Conservation (phyloP, 257 asterid species). For the Solanum virginianum region DNA sequence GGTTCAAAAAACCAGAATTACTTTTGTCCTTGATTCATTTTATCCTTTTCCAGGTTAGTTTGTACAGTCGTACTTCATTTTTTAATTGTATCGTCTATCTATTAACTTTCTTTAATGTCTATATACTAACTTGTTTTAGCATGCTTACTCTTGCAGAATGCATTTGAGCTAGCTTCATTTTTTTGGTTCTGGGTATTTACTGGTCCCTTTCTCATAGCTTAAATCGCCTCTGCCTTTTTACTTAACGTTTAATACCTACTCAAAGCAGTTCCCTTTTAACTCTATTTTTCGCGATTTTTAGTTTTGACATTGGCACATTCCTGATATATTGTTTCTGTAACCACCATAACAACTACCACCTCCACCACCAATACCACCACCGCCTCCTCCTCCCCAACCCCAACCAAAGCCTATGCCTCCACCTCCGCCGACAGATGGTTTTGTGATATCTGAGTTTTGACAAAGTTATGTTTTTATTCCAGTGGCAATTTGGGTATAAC, state of each 20-base stretch:
- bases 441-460: conserved; percentile 7
- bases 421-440: too few relatives aligned
- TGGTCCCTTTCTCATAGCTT: background rate
- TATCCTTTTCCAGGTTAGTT: conserved; percentile 85
- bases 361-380: too few relatives aligned
- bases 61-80: background rate
- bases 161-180: conserved; percentile 88
- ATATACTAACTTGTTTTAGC: background rate
- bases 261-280: background rate
- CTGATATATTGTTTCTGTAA: background rate
- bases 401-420: too few relatives aligned
- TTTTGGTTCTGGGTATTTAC: conserved; percentile 97
- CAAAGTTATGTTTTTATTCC: conserved; percentile 10
- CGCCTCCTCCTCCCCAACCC: too few relatives aligned
- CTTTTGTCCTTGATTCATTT: conserved; percentile 75
- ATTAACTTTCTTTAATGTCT: background rate
- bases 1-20: conserved; percentile 91
- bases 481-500: conserved; percentile 97
- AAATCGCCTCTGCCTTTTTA: background rate
- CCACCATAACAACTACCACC: too few relatives aligned
- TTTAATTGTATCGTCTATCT: background rate
- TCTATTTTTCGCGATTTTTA: background rate
- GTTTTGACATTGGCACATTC: background rate
- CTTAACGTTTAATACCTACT: background rate
- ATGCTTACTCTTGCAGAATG: conserved; percentile 21